A percentile compares a stretch with the other conserved stretches of the same genome.
phyloP scores from a whole-genome alignment of 2,329 filamentous ascomycete species.

The Aureobasidium pullulans region DNA sequence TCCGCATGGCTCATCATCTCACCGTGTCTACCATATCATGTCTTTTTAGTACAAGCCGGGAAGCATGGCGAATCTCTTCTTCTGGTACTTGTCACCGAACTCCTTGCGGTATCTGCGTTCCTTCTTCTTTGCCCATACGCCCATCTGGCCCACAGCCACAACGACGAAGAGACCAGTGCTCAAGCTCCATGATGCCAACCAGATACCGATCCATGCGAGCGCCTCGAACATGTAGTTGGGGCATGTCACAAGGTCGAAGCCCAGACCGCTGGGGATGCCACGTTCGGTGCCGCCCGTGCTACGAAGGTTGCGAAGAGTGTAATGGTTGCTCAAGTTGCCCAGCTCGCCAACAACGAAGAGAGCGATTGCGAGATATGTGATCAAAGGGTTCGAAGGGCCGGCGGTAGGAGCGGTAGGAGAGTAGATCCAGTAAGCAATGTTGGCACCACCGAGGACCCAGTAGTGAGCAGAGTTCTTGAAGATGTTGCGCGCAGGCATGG shows the following conservation, averaged over 20 bases:
- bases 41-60: constrained; percentile 61
- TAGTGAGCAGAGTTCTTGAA: constrained; percentile 95
- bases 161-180: constrained; percentile 68
- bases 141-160: constrained; percentile 73
- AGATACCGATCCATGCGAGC: constrained; percentile 76
- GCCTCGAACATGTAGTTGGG: constrained; percentile 97
- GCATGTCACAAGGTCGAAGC: constrained; percentile 82
- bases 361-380: constrained; percentile 61
- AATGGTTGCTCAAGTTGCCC: constrained; percentile 72
- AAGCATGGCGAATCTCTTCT: constrained; percentile 78
- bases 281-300: constrained; percentile 74
- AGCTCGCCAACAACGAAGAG: constrained; percentile 73
- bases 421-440: constrained; percentile 82
- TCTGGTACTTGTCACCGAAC: constrained; percentile 91
- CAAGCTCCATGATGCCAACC: constrained; percentile 71
- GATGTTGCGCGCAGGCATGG: constrained; percentile 86
- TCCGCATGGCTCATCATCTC: background rate
- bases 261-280: constrained; percentile 78
- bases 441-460: constrained; percentile 74
- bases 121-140: constrained; percentile 81
- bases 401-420: constrained; percentile 60
- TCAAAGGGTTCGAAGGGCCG: constrained; percentile 36
- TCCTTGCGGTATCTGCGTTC: constrained; percentile 83
- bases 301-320: constrained; percentile 69
- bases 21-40: background rate